Evolutionary conservation across 169 alveolate species (phyloP).

Genomic region (Eimeria acervulina): DNA sequence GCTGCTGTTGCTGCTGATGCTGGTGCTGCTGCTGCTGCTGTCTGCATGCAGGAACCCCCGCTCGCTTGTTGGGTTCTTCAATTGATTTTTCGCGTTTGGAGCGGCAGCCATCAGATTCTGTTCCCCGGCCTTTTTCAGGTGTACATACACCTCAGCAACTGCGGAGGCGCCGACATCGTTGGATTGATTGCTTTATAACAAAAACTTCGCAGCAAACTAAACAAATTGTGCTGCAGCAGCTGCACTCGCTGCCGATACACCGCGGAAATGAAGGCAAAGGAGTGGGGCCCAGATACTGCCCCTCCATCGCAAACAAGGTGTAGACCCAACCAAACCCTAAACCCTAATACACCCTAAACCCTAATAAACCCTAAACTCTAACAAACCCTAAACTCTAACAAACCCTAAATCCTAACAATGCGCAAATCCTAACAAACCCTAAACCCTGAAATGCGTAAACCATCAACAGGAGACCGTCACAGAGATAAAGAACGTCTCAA

Average conservation of each 20-base stretch:
- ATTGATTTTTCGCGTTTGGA: slow-evolving; percentile 91
- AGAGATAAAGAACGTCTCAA: no score
- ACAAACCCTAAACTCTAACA: no score
- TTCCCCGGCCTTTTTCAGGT: slow-evolving; percentile 92
- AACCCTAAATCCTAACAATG: no score
- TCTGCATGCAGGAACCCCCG: slow-evolving; percentile 94
- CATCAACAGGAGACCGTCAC: no score
- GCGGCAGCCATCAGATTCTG: slow-evolving; percentile 90
- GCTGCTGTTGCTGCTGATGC: slow-evolving; percentile 17
- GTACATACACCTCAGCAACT: slow-evolving; percentile 50
- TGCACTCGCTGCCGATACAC: slow-evolving; percentile 84
- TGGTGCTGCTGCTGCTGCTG: slow-evolving; percentile 13
- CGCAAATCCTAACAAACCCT: no score
- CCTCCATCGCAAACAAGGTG: slow-evolving; percentile 89
- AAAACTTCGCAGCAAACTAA: slow-evolving; percentile 92
- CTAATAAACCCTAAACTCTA: background rate
- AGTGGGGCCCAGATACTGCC: slow-evolving; percentile 96
- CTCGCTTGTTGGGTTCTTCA: slow-evolving; percentile 90
- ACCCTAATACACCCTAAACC: slow-evolving; percentile 1
- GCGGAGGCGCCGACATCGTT: slow-evolving; percentile 69
- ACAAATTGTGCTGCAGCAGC: slow-evolving; percentile 82
- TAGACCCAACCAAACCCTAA: background rate
- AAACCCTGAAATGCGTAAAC: no score
- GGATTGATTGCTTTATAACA: slow-evolving; percentile 91
- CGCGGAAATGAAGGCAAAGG: slow-evolving; percentile 92